Conservation (phyloP, 2,329 filamentous ascomycete species). For the Cylindrodendrum hubeiense region DNA sequence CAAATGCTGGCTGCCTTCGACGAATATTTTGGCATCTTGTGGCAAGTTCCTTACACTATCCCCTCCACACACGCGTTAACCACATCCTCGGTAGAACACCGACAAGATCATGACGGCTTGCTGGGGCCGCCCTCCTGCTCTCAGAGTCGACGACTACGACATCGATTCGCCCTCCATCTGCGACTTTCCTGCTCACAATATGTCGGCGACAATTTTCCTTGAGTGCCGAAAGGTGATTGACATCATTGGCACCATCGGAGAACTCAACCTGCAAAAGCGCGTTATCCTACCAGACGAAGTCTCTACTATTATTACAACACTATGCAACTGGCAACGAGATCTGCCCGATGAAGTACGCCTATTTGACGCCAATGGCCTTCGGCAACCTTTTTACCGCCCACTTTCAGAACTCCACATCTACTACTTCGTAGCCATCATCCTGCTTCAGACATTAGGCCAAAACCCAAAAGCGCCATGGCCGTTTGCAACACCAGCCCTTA, state of each 20-base stretch:
- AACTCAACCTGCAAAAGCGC: slow-evolving; percentile 1
- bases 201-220: not conserved
- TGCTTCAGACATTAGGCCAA: slow-evolving; percentile 5
- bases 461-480: not conserved
- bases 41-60: not conserved
- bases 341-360: slow-evolving; percentile 2
- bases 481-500: not conserved
- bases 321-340: slow-evolving; percentile 10
- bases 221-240: not conserved
- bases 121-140: slow-evolving; percentile 15
- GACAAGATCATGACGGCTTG: slow-evolving; percentile 11
- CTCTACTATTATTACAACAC: not conserved
- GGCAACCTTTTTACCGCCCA: not conserved
- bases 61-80: no score
- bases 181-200: not conserved
- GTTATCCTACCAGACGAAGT: not conserved
- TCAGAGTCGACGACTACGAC: slow-evolving; percentile 5
- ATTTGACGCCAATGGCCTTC: not conserved
- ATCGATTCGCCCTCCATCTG: not conserved
- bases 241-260: not conserved
- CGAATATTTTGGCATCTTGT: slow-evolving; percentile 19
- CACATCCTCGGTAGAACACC: not conserved
- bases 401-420: slow-evolving; percentile 1
- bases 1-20: slow-evolving; percentile 1
- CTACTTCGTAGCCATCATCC: slow-evolving; percentile 15